Base-by-base conservation (phyloP, 2,329 filamentous ascomycete genomes). In the Arachnopeziza araneosa region DNA sequence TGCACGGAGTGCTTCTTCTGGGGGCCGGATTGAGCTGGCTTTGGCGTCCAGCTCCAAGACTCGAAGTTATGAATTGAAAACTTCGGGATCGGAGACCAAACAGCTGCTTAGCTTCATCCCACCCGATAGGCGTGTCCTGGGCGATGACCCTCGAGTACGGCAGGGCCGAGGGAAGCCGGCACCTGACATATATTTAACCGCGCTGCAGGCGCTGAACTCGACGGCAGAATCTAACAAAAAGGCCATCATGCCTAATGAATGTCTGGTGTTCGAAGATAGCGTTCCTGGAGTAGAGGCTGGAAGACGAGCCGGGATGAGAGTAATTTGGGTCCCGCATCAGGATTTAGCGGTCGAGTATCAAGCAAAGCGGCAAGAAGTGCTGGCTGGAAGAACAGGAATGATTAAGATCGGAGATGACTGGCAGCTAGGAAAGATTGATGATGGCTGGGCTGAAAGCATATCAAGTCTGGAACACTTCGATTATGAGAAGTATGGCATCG, bases 131-230 rank as follows among this genome's bases (percentile, higher is more conserved):
- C 83, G 86, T 52, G 86, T 98, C 0, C 77, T 96, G 0, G 93
- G 93, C 19, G 93, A 98, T 71, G 93, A 98, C 72, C 72, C 79
- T 6, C 83, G 93, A 55, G 89, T 98, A 66, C 78, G 82, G 0
- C 75, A 81, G 6, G 93, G 93, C 0, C 79, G 91, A 22, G 93
- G 93, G 23, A 98, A 98, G 76, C 93, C 93, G 0, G 82, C 93
- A 44, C 93, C 93, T 0, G 93, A 98, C 75, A 98, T 98, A 67
- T 98, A 96, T 75, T 77, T 96, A n/a, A 80, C 97, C 0, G 93
- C 93, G 0, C 79, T 98, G 56, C 80, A 89, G 74, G 89, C 86
- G 2, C 88, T 98, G 74, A 98, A 98, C 75, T 32, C 30, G 30
- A 32, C 30, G 30, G 30, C 83, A 84, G 52, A 84, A 84, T 9